Percentiles rank a stretch among this genome's conserved stretches.
Conservation (phyloP, 176 grass and related monocot species). For the Stipa capillata region DNA sequence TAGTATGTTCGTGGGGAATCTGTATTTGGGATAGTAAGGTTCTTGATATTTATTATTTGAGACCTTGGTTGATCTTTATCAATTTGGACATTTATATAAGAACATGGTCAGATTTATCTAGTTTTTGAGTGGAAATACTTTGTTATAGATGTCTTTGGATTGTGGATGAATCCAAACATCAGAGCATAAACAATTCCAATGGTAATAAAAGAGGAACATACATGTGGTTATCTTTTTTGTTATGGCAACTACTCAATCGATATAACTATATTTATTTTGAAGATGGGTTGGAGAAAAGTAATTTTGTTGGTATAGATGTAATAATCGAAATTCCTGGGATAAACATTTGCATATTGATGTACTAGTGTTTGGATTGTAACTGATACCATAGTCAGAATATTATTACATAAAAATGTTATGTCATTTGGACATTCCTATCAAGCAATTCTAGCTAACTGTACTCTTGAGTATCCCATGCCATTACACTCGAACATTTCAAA, state of each 20-base stretch:
- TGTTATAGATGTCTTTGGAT: background rate
- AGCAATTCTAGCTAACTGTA: background rate
- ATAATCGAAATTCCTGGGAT: background rate
- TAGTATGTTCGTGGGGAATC: background rate
- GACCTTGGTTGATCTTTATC: background rate
- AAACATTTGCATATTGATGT: background rate
- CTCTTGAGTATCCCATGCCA: background rate
- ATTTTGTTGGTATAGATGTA: conserved; percentile 2
- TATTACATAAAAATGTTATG: background rate
- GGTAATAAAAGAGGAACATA: background rate
- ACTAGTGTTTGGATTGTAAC: background rate
- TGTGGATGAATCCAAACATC: background rate
- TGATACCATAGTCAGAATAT: background rate
- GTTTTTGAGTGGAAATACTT: background rate
- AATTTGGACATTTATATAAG: background rate
- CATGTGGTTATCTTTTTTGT: background rate
- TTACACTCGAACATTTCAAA: background rate
- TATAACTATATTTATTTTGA: background rate
- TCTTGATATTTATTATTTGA: background rate
- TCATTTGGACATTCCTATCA: background rate
- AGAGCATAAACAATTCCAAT: background rate
- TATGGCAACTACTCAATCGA: background rate
- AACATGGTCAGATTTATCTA: background rate
- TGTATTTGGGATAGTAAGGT: background rate
- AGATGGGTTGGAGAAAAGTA: background rate